phyloP scores from a whole-genome alignment of 1,284 basidiomycete genomes.

The Schizopora paradoxa region DNA sequence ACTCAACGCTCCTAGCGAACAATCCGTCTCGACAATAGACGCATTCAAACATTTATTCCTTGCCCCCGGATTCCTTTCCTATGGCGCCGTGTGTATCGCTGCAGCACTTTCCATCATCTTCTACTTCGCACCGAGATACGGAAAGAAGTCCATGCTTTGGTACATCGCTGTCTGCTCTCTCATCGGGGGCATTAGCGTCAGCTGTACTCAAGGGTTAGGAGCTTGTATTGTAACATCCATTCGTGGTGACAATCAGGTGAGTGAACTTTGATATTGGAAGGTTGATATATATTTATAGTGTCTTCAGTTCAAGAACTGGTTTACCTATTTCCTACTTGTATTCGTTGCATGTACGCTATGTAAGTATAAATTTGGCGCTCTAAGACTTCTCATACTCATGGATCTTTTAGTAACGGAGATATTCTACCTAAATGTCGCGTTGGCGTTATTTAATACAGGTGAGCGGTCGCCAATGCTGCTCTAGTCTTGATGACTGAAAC shows the following conservation, averaged over 20 bases:
- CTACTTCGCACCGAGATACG: constrained; percentile 82
- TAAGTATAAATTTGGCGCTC: constrained; percentile 34
- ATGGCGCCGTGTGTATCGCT: constrained; percentile 58
- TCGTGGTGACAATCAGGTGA: constrained; percentile 79
- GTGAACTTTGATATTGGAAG: constrained; percentile 17
- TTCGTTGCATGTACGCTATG: constrained; percentile 83
- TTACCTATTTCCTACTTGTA: constrained; percentile 81
- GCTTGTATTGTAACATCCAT: constrained; percentile 85
- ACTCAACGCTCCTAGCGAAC: constrained; percentile 78
- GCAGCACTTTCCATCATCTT: constrained; percentile 66
- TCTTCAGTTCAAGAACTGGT: constrained; percentile 69
- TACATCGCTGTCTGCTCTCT: constrained; percentile 93
- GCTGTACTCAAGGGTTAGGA: constrained; percentile 92
- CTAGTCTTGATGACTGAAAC: constrained; percentile 17
- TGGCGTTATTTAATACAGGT: constrained; percentile 93
- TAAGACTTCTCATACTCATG: constrained; percentile 17
- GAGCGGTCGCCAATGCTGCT: constrained; percentile 23
- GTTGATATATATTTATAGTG: constrained; percentile 7
- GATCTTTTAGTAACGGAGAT: constrained; percentile 71
- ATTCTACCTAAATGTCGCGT: constrained; percentile 94
- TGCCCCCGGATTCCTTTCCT: constrained; percentile 83
- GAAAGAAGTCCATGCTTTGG: constrained; percentile 93
- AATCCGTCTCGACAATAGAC: constrained; percentile 74
- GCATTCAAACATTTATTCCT: constrained; percentile 83
- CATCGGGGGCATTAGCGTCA: constrained; percentile 95